Evolutionary conservation across 257 asterid species (phyloP), one percentile per base, ranked within the genome.

Genomic region (Primulina huaijiensis): DNA sequence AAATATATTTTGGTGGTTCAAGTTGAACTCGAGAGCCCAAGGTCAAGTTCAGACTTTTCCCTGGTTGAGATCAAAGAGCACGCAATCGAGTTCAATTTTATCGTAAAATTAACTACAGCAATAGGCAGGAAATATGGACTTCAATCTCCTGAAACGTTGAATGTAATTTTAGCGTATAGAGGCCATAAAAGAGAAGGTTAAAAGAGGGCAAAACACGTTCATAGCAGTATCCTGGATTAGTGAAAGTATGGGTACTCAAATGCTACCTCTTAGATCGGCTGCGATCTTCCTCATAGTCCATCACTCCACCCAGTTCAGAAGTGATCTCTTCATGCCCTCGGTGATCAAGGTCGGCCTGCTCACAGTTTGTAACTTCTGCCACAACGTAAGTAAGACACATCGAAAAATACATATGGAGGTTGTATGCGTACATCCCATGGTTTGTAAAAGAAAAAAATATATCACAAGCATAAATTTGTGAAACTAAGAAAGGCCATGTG

Each of bases 361-460:
- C 71, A 91, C 83, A 87, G 90, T 89, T 84, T 79, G 88, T 82
- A 93, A 88, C 95, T 85, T 94, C 95, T 91, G 97, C 95, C 95
- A 89, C 85, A 89, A 81, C 65, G 92, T 93, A 87, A 88, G 96
- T 88, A 88, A 91, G 96, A 84, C 86, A 81, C 88, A 81, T 86
- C 90, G 86, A 88, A 88, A 76, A 78, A 87, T 70, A 84, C 78
- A 83, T 77, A 86, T 82, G 85, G 81, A 70, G 68, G 83, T 56
- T 23, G 71, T 72, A 82, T 73, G 71, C 72, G 68, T 56, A 70
- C 71, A 74, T 65, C 71, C 57, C 57, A 17, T 17, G 57, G 21
- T 14, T 50, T 50, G 7, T 43, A 17, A 50, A 50, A 50, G 21
- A 17, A 6, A 43, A 9, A 50, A 17, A 20, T 50, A 16, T 50